Evolutionary conservation across 257 asterid genomes (phyloP).

Genomic region (Cruciata laevipes): DNA sequence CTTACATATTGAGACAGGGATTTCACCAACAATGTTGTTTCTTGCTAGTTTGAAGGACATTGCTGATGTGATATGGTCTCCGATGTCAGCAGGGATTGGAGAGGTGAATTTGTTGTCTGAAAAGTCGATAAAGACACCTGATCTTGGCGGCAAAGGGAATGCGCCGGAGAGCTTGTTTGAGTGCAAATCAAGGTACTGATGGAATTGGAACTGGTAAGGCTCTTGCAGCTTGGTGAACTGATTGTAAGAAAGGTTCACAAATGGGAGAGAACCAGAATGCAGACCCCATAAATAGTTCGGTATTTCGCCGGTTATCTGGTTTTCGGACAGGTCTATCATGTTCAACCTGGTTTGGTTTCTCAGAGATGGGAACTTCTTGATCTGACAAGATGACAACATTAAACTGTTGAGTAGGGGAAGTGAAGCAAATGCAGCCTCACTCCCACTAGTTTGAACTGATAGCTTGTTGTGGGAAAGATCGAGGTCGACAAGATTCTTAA

Average conservation of each 20-base stretch:
- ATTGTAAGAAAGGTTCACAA: conserved; percentile 45
- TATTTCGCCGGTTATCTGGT: conserved; percentile 40
- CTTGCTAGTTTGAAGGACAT: conserved; percentile 37
- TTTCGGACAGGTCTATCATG: conserved; percentile 46
- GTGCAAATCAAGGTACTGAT: conserved; percentile 35
- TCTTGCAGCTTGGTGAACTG: conserved; percentile 34
- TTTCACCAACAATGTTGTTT: conserved; percentile 32
- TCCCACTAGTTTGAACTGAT: conserved; percentile 15
- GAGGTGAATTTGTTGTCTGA: conserved; percentile 25
- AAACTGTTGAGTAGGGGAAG: conserved; percentile 20
- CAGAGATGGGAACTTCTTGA: conserved; percentile 36
- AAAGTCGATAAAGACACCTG: conserved; percentile 23
- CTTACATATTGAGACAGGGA: conserved; percentile 54
- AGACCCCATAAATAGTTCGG: conserved; percentile 54
- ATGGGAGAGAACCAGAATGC: conserved; percentile 22
- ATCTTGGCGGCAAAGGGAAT: conserved; percentile 27
- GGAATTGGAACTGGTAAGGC: conserved; percentile 32
- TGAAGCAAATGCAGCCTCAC: conserved; percentile 5
- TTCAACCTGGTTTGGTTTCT: conserved; percentile 32
- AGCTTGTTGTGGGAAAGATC: conserved; percentile 23
- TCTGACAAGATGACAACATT: conserved; percentile 43
- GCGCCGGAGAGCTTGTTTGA: conserved; percentile 35
- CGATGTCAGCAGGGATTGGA: conserved; percentile 22
- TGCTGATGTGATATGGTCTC: conserved; percentile 12
- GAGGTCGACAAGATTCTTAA: conserved; percentile 13